Evolutionary conservation across 2,329 filamentous ascomycete species (phyloP), one percentile per base, ranked within the genome.

Genomic region (Paraphoma chrysanthemicola): DNA sequence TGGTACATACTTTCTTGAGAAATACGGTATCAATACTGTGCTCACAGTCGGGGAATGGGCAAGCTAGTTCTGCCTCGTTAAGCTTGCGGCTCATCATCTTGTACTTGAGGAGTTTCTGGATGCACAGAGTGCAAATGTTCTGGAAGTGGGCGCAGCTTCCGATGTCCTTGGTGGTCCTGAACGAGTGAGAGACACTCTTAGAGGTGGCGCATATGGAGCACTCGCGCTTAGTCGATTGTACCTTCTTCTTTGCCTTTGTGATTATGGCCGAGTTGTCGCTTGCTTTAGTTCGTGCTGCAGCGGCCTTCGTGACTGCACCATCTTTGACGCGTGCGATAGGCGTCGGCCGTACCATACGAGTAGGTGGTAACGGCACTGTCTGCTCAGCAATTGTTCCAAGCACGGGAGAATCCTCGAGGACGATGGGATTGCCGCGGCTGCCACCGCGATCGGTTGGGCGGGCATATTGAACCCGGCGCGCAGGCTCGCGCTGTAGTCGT

Each of bases 71-170:
- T 1, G 58, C 59, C 1, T 67, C 62, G 8, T 18, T 23, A 4
- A 72, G 54, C 8, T 61, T 54, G 6, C 59, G 59, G 5, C 55
- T 45, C 1, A 39, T 23, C 1, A 69, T 58, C 54, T 63, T 68
- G 0, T 53, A 48, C 51, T 60, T 64, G 38, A 72, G 41, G 54
- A 67, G 56, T 18, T 57, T 64, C 18, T 52, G 47, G 14, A 72
- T 50, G 52, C 68, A 72, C 2, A 18, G 2, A n/a, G 48, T 57
- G 48, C 69, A 73, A 16, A 57, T 64, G 23, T 45, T 41, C 9
- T 55, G 23, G 50, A 69, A 66, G 51, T 73, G 69, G 31, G 53
- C 42, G 49, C 69, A 72, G 2, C 48, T 30, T 10, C 56, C 39
- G 4, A 28, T 38, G n/a, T 53, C 36, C 4, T 33, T 17, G 10